Evolutionary conservation across 192 early-diverging fungal genomes (phyloP), one percentile per base, ranked within the genome.

Genomic region (Backusella westeae): DNA sequence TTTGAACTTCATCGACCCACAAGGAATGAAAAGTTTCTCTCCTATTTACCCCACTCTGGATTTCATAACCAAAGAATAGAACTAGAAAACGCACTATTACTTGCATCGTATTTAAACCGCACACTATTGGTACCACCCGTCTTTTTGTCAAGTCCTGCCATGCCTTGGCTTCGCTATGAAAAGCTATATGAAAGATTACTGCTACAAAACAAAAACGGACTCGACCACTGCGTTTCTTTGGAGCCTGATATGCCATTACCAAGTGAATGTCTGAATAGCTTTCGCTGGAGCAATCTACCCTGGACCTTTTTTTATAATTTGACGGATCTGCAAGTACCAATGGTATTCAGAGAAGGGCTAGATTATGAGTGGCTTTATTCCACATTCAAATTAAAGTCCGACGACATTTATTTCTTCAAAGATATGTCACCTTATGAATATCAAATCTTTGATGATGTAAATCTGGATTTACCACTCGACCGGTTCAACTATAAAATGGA

Each of bases 251-350:
- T 77, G 44, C 87, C 87, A 4, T 72, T 85, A 1, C 87, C 88
- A 1, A 73, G 73, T 19, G 88, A 89, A 73, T 89, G 88, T 53
- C 76, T 89, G 8, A 84, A 88, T 73, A 88, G 85, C 65, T 85
- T 81, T 65, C 68, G 81, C 4, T 87, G 88, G 84, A 90, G 85
- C 2, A 82, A 72, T 6, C 79, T 90, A 23, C 85, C 87, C 3
- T 90, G 87, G 89, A 79, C 78, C 0, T 88, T 89, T 66, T 85
- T 90, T 35, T 85, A 86, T 49, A 79, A 87, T 52, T 80, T 90
- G 81, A 81, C 77, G 17, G 42, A 68, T 15, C 34, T 77, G 42
- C 32, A 78, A 46, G 83, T 85, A n/a, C 82, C 75, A 4, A 75
- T 88, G 66, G 77, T 83, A 9, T 79, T 78, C 65, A 38, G 85